A percentile compares a stretch with the other conserved stretches of the same genome.
Conservation (phyloP, 2,329 filamentous ascomycete species). For the Purpureocillium lavendulum region DNA sequence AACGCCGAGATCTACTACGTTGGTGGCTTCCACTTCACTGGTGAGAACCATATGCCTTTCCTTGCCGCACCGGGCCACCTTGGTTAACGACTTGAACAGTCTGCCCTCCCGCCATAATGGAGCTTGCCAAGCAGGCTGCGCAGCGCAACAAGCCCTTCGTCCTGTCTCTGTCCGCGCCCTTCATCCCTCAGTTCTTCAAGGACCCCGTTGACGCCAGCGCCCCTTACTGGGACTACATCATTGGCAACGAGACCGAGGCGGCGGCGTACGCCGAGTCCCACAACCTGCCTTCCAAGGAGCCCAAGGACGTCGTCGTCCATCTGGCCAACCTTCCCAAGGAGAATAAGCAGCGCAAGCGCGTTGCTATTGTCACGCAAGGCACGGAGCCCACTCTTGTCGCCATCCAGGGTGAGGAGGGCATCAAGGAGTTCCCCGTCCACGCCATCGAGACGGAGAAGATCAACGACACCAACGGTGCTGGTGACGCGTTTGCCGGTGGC, state of each 20-base stretch:
- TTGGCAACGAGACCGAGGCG: constrained; percentile 96
- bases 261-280: constrained; percentile 80
- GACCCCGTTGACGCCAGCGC: constrained; percentile 79
- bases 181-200: constrained; percentile 98
- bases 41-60: constrained; percentile 17
- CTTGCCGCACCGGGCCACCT: background rate
- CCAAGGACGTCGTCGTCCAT: constrained; percentile 76
- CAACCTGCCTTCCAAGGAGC: constrained; percentile 63
- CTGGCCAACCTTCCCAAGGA: constrained; percentile 87
- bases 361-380: constrained; percentile 91
- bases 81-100: constrained; percentile 36
- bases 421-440: constrained; percentile 75
- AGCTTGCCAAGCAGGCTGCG: constrained; percentile 84
- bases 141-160: constrained; percentile 84
- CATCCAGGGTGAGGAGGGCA: constrained; percentile 57
- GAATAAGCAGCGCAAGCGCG: constrained; percentile 74
- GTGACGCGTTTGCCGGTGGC: constrained; percentile 93
- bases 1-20: constrained; percentile 85
- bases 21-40: constrained; percentile 92
- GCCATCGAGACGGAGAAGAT: constrained; percentile 70
- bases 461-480: constrained; percentile 93
- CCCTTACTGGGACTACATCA: constrained; percentile 90
- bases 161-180: constrained; percentile 88
- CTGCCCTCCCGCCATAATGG: constrained; percentile 81
- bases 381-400: constrained; percentile 85